Evolutionary conservation across 495 filamentous ascomycete species (phyloP).

Genomic region (Chaetomium fimeti): DNA sequence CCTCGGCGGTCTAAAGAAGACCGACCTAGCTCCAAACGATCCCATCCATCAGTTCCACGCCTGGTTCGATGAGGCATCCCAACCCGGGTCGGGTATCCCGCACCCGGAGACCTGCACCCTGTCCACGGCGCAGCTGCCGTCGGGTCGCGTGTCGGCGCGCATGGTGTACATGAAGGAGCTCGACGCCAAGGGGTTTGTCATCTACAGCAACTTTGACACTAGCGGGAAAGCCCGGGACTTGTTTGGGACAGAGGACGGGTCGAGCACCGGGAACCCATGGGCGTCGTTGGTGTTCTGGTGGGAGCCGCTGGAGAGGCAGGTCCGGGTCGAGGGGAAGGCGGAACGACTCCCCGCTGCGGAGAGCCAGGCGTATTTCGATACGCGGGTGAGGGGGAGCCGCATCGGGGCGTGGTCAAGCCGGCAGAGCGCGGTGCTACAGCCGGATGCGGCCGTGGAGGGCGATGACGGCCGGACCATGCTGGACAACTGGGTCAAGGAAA

Average conservation of each 20-base stretch:
- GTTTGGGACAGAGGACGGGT: conserved; percentile 31
- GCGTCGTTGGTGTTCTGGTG: conserved; percentile 77
- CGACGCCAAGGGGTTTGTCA: conserved; percentile 74
- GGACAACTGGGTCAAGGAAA: conserved; percentile 66
- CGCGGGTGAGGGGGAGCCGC: conserved; percentile 71
- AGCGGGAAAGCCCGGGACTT: conserved; percentile 67
- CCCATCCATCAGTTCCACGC: conserved; percentile 80
- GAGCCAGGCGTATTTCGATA: conserved; percentile 85
- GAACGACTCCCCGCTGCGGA: conserved; percentile 68
- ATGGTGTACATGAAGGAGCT: conserved; percentile 91
- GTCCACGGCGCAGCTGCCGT: conserved; percentile 81
- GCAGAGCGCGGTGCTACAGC: conserved; percentile 72
- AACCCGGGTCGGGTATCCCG: conserved; percentile 50
- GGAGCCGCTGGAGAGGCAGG: conserved; percentile 74
- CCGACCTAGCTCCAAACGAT: conserved; percentile 51
- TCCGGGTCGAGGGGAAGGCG: conserved; percentile 74
- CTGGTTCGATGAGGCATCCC: conserved; percentile 76
- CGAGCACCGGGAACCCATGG: conserved; percentile 55
- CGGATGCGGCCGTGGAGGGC: conserved; percentile 35
- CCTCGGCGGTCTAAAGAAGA: conserved; percentile 48
- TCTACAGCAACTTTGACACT: conserved; percentile 91
- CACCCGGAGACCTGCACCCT: conserved; percentile 77
- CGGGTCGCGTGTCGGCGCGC: conserved; percentile 77
- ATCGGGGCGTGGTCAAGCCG: conserved; percentile 92
- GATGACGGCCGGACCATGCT: conserved; percentile 65